Conservation (phyloP, 2,329 filamentous ascomycete species). For the Colletotrichum karsti region DNA sequence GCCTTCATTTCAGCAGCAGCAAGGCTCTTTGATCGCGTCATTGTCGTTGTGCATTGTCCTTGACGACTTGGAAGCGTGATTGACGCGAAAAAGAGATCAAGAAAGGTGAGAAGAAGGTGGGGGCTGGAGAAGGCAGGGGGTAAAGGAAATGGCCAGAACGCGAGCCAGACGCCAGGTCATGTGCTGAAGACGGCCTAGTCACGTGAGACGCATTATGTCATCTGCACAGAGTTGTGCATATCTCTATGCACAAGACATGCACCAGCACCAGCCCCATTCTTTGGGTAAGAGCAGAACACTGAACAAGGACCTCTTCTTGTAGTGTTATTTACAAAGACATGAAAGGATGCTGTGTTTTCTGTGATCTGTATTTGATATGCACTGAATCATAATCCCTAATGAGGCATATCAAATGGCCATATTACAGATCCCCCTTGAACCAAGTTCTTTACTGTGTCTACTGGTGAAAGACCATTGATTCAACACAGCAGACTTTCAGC, state of each 20-base stretch:
- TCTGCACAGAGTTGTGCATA: neutral
- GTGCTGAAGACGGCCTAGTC: neutral
- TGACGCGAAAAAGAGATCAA: neutral
- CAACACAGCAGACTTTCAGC: too few species aligned
- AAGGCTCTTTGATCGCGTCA: constrained; percentile 39
- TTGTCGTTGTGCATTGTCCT: constrained; percentile 29
- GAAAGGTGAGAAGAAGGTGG: neutral
- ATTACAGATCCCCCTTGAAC: too few species aligned
- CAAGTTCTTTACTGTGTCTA: too few species aligned
- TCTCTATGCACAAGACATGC: neutral
- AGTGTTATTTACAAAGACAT: too few species aligned
- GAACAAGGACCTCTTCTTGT: too few species aligned
- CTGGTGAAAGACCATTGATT: too few species aligned
- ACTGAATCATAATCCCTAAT: too few species aligned
- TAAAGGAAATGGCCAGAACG: neutral
- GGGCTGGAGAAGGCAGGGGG: neutral
- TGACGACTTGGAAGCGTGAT: neutral
- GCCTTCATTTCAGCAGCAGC: constrained; percentile 36
- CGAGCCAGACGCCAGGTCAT: constrained; percentile 1
- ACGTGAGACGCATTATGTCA: neutral
- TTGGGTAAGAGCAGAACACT: neutral
- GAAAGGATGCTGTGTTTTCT: too few species aligned
- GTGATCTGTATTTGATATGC: too few species aligned
- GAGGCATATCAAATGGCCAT: too few species aligned
- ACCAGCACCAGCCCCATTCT: neutral